A percentile compares a stretch with the other conserved stretches of the same genome.
phyloP scores from a whole-genome alignment of 257 asterid species.

The Fraxinus americana region DNA sequence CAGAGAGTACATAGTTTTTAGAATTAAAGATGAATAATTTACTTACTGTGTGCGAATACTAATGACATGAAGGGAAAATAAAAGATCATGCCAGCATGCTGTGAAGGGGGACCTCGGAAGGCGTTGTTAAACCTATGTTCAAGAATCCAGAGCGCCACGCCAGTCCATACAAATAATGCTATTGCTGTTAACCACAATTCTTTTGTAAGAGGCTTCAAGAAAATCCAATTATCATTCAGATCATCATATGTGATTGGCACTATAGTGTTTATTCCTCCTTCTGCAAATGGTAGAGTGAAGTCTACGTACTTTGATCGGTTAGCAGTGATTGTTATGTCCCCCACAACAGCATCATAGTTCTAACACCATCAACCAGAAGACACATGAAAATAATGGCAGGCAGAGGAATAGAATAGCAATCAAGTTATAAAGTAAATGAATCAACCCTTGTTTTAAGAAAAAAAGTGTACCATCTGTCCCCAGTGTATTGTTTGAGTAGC shows the following conservation, averaged over 20 bases:
- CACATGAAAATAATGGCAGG: neutral
- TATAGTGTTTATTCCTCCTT: slow-evolving; percentile 40
- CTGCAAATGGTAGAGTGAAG: slow-evolving; percentile 45
- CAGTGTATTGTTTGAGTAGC: neutral
- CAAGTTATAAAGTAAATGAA: neutral
- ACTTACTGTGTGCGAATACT: slow-evolving; percentile 48
- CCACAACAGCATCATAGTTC: slow-evolving; percentile 48
- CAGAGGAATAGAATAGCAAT: neutral
- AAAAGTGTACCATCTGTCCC: neutral
- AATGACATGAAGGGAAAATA: slow-evolving; percentile 49
- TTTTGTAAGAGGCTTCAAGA: slow-evolving; percentile 38
- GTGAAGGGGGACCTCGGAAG: slow-evolving; percentile 42
- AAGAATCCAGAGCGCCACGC: slow-evolving; percentile 45
- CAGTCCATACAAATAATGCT: slow-evolving; percentile 36
- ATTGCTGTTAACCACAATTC: slow-evolving; percentile 43
- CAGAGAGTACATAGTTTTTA: neutral
- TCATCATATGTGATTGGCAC: slow-evolving; percentile 29
- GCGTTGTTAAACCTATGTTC: slow-evolving; percentile 44
- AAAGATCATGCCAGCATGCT: slow-evolving; percentile 46
- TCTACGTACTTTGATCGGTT: slow-evolving; percentile 46
- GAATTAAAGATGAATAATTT: neutral
- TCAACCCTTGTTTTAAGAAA: neutral
- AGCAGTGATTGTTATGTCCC: slow-evolving; percentile 47
- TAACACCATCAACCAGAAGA: slow-evolving; percentile 17
- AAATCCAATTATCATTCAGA: slow-evolving; percentile 31